Conservation (phyloP, 495 filamentous ascomycete genomes). For the Hypoxylon crocopeplum region DNA sequence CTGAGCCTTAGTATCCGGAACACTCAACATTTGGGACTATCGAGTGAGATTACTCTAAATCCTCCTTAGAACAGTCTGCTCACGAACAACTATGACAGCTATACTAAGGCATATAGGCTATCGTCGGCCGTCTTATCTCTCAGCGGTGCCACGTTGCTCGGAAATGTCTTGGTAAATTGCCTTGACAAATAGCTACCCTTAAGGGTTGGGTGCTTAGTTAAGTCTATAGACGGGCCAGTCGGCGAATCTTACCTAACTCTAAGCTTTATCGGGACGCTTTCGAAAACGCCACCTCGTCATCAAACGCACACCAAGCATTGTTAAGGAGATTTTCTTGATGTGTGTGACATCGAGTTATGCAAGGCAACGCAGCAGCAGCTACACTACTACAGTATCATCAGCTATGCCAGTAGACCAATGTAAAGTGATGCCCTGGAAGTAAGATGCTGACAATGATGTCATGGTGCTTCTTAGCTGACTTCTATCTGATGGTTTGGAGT, state of each 20-base stretch:
- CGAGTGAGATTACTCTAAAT: too few relatives aligned
- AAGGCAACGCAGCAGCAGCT: not conserved
- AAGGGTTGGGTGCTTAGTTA: not conserved
- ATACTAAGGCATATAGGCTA: too few relatives aligned
- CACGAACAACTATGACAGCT: too few relatives aligned
- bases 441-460: constrained; percentile 19
- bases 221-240: not conserved
- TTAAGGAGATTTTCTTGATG: not conserved
- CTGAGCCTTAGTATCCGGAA: too few relatives aligned
- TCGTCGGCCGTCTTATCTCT: too few relatives aligned
- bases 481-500: not conserved
- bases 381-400: constrained; percentile 10
- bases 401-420: not conserved
- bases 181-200: not conserved
- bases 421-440: not conserved
- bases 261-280: not conserved
- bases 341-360: too few relatives aligned
- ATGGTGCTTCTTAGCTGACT: constrained; percentile 10
- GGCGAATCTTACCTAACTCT: not conserved
- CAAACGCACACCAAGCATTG: not conserved
- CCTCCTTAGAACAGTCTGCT: too few relatives aligned
- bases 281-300: constrained; percentile 4
- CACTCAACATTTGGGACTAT: too few relatives aligned
- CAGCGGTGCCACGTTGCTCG: too few relatives aligned
- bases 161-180: not conserved